A percentile compares a stretch with the other conserved stretches of the same genome.
Evolutionary conservation across 106 monocot genomes (phyloP).

Genomic region (Dioscorea dumetorum): DNA sequence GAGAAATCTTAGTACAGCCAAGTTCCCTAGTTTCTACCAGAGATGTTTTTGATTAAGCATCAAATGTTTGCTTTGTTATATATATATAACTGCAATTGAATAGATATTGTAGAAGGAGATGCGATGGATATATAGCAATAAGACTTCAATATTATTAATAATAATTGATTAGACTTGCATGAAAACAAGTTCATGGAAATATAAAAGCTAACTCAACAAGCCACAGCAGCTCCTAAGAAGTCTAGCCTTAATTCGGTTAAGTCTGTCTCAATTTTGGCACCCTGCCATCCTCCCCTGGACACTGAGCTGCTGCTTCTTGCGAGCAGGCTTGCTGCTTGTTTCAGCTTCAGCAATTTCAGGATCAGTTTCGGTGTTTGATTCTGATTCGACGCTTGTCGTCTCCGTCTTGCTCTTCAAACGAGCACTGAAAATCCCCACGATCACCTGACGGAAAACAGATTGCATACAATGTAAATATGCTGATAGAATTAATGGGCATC

Average conservation of each 20-base stretch:
- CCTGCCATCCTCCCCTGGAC: constrained; percentile 16
- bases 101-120: no score
- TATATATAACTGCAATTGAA: no score
- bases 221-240: no score
- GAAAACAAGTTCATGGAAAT: no score
- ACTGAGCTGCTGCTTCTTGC: neutral
- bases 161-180: no score
- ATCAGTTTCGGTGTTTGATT: constrained; percentile 17
- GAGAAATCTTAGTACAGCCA: no score
- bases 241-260: constrained; percentile 15
- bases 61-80: no score
- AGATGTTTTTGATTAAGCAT: no score
- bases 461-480: neutral
- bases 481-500: neutral
- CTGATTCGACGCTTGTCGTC: constrained; percentile 3
- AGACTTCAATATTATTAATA: no score
- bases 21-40: no score
- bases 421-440: constrained; percentile 47
- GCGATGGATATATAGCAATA: no score
- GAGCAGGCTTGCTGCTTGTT: constrained; percentile 1
- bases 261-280: constrained; percentile 19
- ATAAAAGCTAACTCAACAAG: no score
- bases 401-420: constrained; percentile 34
- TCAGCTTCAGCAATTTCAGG: constrained; percentile 1
- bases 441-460: constrained; percentile 25